Conservation (phyloP, 768 basidiomycete genomes). For the Russula dissimulans region DNA sequence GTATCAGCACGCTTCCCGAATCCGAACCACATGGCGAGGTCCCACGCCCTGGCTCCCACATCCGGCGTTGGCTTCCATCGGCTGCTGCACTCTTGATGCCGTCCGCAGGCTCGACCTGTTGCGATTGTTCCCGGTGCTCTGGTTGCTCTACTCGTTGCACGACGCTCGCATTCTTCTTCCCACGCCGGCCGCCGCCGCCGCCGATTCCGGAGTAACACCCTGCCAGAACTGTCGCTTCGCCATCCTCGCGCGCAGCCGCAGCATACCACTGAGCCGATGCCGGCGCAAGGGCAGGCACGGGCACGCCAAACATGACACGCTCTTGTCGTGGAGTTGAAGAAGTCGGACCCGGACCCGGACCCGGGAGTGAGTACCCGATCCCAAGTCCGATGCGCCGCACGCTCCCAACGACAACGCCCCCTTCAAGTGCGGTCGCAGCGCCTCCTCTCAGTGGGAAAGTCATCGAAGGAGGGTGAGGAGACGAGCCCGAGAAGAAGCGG, state of each 20-base stretch:
- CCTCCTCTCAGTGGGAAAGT: neutral
- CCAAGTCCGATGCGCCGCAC: conserved; percentile 18
- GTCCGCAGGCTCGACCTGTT: neutral
- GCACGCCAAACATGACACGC: neutral
- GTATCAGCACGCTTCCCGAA: conserved; percentile 3
- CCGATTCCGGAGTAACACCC: conserved; percentile 13
- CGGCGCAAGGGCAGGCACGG: neutral
- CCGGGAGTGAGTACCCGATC: conserved; percentile 18
- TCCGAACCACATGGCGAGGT: neutral
- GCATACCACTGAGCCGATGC: neutral
- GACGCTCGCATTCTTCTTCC: neutral
- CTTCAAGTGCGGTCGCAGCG: neutral
- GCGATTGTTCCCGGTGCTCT: too few species aligned
- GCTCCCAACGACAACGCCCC: neutral
- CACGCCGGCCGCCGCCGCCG: conserved; percentile 4
- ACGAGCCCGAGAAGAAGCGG: neutral
- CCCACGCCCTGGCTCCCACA: neutral
- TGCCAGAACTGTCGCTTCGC: neutral
- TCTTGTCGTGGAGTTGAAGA: neutral
- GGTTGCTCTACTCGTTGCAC: neutral
- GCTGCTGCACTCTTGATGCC: neutral
- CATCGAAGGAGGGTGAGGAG: neutral
- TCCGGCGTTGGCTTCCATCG: neutral
- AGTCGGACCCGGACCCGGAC: neutral
- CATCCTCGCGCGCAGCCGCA: neutral